Percentiles rank a stretch among this genome's conserved stretches.
Evolutionary conservation across 2,329 filamentous ascomycete genomes (phyloP).

Genomic region (Lithohypha guttulata): DNA sequence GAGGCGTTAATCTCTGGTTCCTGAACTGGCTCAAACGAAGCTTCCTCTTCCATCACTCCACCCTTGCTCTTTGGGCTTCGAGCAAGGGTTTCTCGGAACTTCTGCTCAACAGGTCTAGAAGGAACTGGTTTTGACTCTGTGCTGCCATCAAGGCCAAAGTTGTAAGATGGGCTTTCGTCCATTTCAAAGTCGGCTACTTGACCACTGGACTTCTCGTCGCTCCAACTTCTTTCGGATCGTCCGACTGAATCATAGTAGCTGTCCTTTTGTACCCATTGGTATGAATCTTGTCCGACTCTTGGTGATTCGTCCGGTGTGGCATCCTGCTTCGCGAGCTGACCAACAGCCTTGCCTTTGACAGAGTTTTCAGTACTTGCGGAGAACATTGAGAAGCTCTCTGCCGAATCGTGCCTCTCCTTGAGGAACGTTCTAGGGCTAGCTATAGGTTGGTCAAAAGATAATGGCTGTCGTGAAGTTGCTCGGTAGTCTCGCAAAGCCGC

Average conservation of each 20-base stretch:
- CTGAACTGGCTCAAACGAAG: not conserved
- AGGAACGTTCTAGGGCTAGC: constrained; percentile 25
- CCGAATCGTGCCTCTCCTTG: constrained; percentile 45
- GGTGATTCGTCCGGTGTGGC: not conserved
- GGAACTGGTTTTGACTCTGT: not conserved
- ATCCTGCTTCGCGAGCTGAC: too few relatives aligned
- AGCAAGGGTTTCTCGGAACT: constrained; percentile 4
- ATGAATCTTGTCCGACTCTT: not conserved
- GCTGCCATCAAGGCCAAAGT: constrained; percentile 3
- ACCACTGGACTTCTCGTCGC: not conserved
- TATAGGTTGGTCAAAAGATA: constrained; percentile 37
- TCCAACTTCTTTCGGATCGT: not conserved
- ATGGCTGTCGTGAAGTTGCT: constrained; percentile 37
- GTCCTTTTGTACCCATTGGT: constrained; percentile 8
- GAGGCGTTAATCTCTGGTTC: not conserved
- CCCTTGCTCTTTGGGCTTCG: not conserved
- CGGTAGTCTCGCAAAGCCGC: constrained; percentile 39
- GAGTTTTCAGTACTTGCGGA: constrained; percentile 51
- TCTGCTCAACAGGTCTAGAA: constrained; percentile 3
- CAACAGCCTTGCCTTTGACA: constrained; percentile 41
- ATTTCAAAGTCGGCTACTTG: constrained; percentile 1
- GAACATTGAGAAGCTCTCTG: constrained; percentile 54
- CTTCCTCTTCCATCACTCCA: not conserved
- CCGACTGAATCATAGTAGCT: constrained; percentile 9
- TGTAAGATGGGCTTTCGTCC: constrained; percentile 4